A percentile compares a stretch with the other conserved stretches of the same genome.
phyloP scores from a whole-genome alignment of 1,284 basidiomycete genomes.

The Chalciporus piperatoides region DNA sequence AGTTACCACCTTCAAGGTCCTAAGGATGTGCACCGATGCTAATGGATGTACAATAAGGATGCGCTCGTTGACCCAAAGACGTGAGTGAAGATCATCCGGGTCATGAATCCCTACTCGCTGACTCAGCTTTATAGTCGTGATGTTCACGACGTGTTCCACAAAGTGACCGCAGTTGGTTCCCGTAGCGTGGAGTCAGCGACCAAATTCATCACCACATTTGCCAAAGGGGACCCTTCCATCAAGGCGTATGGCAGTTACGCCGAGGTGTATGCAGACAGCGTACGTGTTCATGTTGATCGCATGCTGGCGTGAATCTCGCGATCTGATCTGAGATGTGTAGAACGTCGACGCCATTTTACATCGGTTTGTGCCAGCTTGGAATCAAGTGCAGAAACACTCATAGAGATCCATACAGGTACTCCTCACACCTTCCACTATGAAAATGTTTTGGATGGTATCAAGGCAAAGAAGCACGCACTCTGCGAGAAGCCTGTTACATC shows the following conservation, averaged over 20 bases:
- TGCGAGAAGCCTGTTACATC: conserved; percentile 80
- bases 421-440: conserved; percentile 85
- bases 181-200: conserved; percentile 67
- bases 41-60: conserved; percentile 37
- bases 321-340: conserved; percentile 36
- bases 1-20: background rate
- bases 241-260: conserved; percentile 77
- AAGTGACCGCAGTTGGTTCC: conserved; percentile 78
- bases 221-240: conserved; percentile 47
- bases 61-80: conserved; percentile 46
- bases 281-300: conserved; percentile 31
- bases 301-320: background rate
- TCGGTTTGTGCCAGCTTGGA: conserved; percentile 46
- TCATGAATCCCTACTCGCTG: background rate
- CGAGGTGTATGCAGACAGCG: conserved; percentile 70
- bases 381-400: conserved; percentile 1
- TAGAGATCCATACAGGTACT: conserved; percentile 51
- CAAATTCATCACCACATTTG: conserved; percentile 60
- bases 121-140: conserved; percentile 47
- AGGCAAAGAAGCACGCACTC: conserved; percentile 81
- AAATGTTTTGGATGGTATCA: conserved; percentile 73
- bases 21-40: background rate
- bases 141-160: conserved; percentile 73
- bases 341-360: conserved; percentile 76
- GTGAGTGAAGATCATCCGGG: conserved; percentile 28